These are phyloP conservation scores for Paraphaeosphaeria sporulosa DNA, from an alignment of 2,329 filamentous ascomycete species.

Conservation along the genomic window DNA sequence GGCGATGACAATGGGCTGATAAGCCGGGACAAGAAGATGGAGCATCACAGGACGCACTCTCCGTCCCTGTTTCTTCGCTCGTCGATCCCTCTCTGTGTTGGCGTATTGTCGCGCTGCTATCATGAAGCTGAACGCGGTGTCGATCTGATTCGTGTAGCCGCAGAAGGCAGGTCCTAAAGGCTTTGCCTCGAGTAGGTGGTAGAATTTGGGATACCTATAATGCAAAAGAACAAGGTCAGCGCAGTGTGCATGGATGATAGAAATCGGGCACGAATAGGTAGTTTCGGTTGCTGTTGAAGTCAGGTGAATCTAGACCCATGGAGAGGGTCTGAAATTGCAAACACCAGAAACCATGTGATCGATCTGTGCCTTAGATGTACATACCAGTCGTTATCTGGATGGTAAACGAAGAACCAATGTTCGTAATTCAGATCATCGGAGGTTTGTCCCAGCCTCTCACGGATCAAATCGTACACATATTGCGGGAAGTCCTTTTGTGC, in stretches of 20 bases:
- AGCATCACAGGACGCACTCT: slow-evolving; percentile 25
- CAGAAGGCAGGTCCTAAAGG: slow-evolving; percentile 48
- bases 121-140: slow-evolving; percentile 53
- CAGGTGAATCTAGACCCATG: too few relatives aligned
- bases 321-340: too few relatives aligned
- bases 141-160: slow-evolving; percentile 53
- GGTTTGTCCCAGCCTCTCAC: slow-evolving; percentile 9
- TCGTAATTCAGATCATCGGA: slow-evolving; percentile 18
- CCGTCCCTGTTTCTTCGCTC: slow-evolving; percentile 4
- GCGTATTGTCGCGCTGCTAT: slow-evolving; percentile 26
- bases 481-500: slow-evolving; percentile 17
- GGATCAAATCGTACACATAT: slow-evolving; percentile 17
- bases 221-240: too few relatives aligned
- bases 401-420: slow-evolving; percentile 54
- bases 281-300: too few relatives aligned
- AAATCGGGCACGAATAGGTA: too few relatives aligned
- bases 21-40: slow-evolving; percentile 52
- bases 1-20: slow-evolving; percentile 49
- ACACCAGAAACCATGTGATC: too few relatives aligned
- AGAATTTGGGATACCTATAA: slow-evolving; percentile 45
- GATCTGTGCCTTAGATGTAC: too few relatives aligned
- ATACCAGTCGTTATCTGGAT: slow-evolving; percentile 54
- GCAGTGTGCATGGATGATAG: too few relatives aligned
- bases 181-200: slow-evolving; percentile 46
- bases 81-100: slow-evolving; percentile 25